phyloP scores from a whole-genome alignment of 2,329 filamentous ascomycete genomes.

The Huntiella abstrusa region DNA sequence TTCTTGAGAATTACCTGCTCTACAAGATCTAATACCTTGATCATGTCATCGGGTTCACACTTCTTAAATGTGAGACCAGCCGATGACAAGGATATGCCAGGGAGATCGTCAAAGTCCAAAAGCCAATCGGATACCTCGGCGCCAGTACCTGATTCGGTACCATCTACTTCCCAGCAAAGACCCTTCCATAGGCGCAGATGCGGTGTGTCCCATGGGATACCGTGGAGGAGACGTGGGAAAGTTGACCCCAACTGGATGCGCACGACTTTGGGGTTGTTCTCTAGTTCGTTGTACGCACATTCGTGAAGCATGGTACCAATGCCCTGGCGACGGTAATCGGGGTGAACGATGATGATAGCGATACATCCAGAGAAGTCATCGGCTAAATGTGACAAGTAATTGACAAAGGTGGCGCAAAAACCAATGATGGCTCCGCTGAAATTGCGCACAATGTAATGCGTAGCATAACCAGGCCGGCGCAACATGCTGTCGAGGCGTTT shows the following conservation, averaged over 20 bases:
- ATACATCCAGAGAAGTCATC: conserved; percentile 37
- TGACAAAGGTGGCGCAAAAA: conserved; percentile 42
- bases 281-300: conserved; percentile 30
- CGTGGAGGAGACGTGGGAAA: conserved; percentile 38
- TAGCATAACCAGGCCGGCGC: conserved; percentile 34
- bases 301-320: conserved; percentile 35
- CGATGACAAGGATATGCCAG: conserved; percentile 21
- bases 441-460: conserved; percentile 37
- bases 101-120: conserved; percentile 31
- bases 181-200: conserved; percentile 34
- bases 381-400: conserved; percentile 32
- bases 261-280: conserved; percentile 30
- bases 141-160: conserved; percentile 25
- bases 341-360: conserved; percentile 32
- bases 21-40: conserved; percentile 24
- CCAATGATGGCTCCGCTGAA: conserved; percentile 28
- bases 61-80: conserved; percentile 25
- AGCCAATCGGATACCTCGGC: conserved; percentile 35
- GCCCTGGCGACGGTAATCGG: conserved; percentile 27
- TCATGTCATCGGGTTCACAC: conserved; percentile 28
- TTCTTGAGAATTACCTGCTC: neutral
- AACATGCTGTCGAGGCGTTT: conserved; percentile 27
- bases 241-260: conserved; percentile 38
- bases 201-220: conserved; percentile 26
- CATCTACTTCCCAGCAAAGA: conserved; percentile 30